Conservation (phyloP, 805 yeast species). For the Jamesozyma rosinii region DNA sequence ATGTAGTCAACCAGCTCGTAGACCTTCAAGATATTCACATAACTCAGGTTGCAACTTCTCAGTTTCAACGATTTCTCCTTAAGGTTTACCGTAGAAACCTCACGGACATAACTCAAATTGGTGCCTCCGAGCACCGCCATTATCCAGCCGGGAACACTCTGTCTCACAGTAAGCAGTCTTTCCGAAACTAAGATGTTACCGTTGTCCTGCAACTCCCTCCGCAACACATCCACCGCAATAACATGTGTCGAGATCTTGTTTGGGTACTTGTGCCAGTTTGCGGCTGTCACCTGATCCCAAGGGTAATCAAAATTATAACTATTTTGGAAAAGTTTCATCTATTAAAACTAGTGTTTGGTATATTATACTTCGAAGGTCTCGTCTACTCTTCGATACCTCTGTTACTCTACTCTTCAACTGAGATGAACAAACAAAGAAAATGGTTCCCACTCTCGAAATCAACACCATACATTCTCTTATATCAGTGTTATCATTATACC, state of each 20-base stretch:
- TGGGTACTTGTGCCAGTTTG: slow-evolving; percentile 97
- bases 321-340: slow-evolving; percentile 79
- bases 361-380: too few relatives aligned
- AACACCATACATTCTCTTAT: too few relatives aligned
- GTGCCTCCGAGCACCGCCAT: slow-evolving; percentile 69
- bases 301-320: slow-evolving; percentile 66
- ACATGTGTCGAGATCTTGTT: slow-evolving; percentile 88
- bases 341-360: too few relatives aligned
- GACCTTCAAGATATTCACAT: slow-evolving; percentile 64
- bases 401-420: too few relatives aligned
- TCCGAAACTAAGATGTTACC: slow-evolving; percentile 63
- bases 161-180: slow-evolving; percentile 80
- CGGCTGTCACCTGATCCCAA: slow-evolving; percentile 92
- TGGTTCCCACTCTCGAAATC: too few relatives aligned
- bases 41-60: slow-evolving; percentile 82
- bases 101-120: slow-evolving; percentile 73
- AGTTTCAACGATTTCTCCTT: slow-evolving; percentile 52
- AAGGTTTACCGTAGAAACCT: slow-evolving; percentile 77
- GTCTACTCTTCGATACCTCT: too few relatives aligned
- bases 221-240: slow-evolving; percentile 79
- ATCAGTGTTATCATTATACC: too few relatives aligned
- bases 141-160: slow-evolving; percentile 79
- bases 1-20: slow-evolving; percentile 77
- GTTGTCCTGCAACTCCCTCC: slow-evolving; percentile 53
- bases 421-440: too few relatives aligned